Percentiles rank a stretch among this genome's conserved stretches.
These are phyloP conservation scores for Favolaschia claudopus DNA, from an alignment of 768 basidiomycete genomes.

Conservation along the genomic window DNA sequence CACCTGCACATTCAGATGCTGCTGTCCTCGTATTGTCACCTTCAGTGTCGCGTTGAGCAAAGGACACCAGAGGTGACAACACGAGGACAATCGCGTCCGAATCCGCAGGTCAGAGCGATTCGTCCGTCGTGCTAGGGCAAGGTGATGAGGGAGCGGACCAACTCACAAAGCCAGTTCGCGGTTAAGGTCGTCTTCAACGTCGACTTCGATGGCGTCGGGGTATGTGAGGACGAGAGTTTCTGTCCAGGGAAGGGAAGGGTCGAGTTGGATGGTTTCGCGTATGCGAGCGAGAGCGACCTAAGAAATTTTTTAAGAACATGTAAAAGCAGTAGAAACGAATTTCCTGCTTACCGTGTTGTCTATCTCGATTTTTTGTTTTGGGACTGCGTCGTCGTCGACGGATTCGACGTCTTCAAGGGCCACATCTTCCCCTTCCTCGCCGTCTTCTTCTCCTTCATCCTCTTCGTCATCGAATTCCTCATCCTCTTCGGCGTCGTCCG, in stretches of 20 bases:
- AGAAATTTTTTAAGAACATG: not conserved
- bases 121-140: no score
- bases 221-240: conserved; percentile 80
- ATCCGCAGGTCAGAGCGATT: no score
- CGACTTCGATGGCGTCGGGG: conserved; percentile 75
- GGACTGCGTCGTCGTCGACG: conserved; percentile 83
- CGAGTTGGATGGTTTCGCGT: conserved; percentile 77
- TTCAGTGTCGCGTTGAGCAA: no score
- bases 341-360: conserved; percentile 72
- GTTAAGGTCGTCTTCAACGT: conserved; percentile 88
- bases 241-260: conserved; percentile 81
- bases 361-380: conserved; percentile 82
- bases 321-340: not conserved
- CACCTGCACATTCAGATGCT: no score
- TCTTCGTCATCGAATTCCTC: conserved; percentile 33
- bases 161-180: conserved; percentile 96
- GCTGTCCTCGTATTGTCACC: not conserved
- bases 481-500: conserved; percentile 22
- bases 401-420: conserved; percentile 75
- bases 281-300: conserved; percentile 85
- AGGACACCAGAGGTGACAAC: no score
- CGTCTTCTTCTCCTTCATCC: conserved; percentile 43
- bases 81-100: no score
- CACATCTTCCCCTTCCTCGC: conserved; percentile 49
- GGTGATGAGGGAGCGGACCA: no score